Percentiles rank a stretch among this genome's conserved stretches.
Conservation (phyloP, 305 asterid genomes). For the Fraxinus floribunda region DNA sequence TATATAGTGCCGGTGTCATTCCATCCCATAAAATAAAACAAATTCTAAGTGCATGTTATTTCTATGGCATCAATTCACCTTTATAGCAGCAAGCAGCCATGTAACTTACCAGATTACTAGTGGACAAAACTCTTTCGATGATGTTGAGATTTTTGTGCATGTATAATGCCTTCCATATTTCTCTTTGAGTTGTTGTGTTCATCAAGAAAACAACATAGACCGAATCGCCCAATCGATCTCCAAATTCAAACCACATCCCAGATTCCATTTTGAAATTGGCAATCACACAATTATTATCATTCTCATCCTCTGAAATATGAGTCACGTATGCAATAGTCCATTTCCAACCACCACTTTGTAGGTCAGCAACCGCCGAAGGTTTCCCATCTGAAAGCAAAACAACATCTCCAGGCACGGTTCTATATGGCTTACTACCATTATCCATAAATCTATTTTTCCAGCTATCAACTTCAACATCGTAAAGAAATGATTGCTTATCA, state of each 20-base stretch:
- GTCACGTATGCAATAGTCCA: constrained; percentile 47
- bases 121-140: constrained; percentile 35
- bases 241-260: constrained; percentile 20
- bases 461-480: constrained; percentile 29
- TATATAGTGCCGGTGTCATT: not conserved
- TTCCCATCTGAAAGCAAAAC: constrained; percentile 46
- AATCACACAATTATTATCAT: constrained; percentile 25
- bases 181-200: constrained; percentile 37
- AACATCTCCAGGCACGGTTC: constrained; percentile 59
- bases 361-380: constrained; percentile 44
- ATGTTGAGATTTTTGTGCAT: constrained; percentile 41
- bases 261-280: constrained; percentile 36
- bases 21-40: not conserved
- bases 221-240: constrained; percentile 11
- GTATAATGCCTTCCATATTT: constrained; percentile 50
- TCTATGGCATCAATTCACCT: not conserved
- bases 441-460: constrained; percentile 44
- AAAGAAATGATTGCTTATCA: not conserved
- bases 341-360: constrained; percentile 29
- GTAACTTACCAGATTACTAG: constrained; percentile 36
- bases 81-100: not conserved
- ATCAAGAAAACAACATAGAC: constrained; percentile 42
- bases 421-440: constrained; percentile 48
- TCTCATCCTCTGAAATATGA: constrained; percentile 27
- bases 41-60: not conserved